Evolutionary conservation across 2,329 filamentous ascomycete genomes (phyloP), one percentile per base, ranked within the genome.

Genomic region (Gnomoniopsis smithogilvyi): DNA sequence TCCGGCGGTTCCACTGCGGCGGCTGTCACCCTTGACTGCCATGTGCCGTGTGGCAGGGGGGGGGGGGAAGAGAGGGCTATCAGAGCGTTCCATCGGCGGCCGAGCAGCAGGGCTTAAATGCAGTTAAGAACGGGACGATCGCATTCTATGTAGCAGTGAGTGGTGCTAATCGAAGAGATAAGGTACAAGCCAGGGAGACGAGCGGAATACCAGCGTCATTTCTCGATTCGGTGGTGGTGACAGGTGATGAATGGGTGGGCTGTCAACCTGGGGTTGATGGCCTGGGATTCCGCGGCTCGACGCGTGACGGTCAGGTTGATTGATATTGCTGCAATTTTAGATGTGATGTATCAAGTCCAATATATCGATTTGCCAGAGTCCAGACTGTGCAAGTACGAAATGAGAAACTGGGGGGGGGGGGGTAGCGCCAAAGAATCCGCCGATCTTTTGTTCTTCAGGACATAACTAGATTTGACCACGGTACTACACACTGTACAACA

Each of bases 31-130:
- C 55, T 53, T 50, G 60, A 51, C 30, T 53, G 60, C 60, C 60
- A 62, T 62, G 60, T 62, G 60, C 43, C 50, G 30, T 53, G 19
- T 51, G 43, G 56, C 60, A 59, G 45, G 56, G 60, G 30, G 45
- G 17, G 8, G 50, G 50, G 15, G 26, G 33, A 17, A 30, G 8
- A 6, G 30, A 10, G 34, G 33, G 36, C n/a, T n/a, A 38, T 19
- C 22, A 33, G 46, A 24, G 34, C 36, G 38, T 41, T 41, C 22
- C 12, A 19, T 11, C 17, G n/a, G 45, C 34, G 24, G 47, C 30
- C 46, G 15, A 21, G 38, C 24, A 46, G 51, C 33, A 33, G 45
- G 30, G 19, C 3, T 26, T 14, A 36, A 26, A 47, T 17, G 41
- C 8, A 30, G 4, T 30, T 30, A 30, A n/a, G 15, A 41, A n/a